Evolutionary conservation across 1,284 basidiomycete genomes (phyloP), one percentile per base, ranked within the genome.

Genomic region (Microstroma glucosiphilum): DNA sequence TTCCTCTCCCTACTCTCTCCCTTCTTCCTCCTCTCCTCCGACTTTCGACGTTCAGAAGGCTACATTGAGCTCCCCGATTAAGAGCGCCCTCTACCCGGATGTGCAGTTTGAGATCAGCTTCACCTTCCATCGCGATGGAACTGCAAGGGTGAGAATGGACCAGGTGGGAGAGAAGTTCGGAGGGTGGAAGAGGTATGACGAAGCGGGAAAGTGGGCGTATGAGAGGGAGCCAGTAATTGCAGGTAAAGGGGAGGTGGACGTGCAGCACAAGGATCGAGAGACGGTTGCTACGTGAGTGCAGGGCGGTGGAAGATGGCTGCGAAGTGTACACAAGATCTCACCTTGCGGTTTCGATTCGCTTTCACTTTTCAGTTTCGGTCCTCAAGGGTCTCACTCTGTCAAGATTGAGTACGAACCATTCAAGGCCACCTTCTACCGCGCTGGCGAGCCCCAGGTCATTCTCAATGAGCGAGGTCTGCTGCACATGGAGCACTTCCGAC

Each of bases 401-500:
- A 56, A 62, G 30, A 42, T 79, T 2, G 21, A 60, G 15, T 73
- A 73, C 54, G 62, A 64, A 6, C 77, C 77, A 9, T 59, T 79
- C 60, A 70, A 70, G 48, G 57, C 75, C 46, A 67, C 63, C 25
- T 69, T 94, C 68, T 82, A 86, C 55, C 85, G 88, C 46, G 84
- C 86, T 63, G 91, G 89, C 3, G 63, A 76, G 25, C 87, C 89
- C 62, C 89, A 96, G 75, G 84, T 97, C 60, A 86, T 93, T 2
- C 82, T 98, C 59, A 99, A 99, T 75, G 91, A 91, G 11, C 85
- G 88, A 49, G 89, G 89, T 0, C 84, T 99, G 30, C 83, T 99
- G 70, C 92, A 98, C 77, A 92, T 98, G 91, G 96, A 99, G 78
- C 96, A 98, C 80, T 97, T 92, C 83, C 71, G 77, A 21, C 58